Conservation (phyloP, 306 rosid species). For the Myrica gale region DNA sequence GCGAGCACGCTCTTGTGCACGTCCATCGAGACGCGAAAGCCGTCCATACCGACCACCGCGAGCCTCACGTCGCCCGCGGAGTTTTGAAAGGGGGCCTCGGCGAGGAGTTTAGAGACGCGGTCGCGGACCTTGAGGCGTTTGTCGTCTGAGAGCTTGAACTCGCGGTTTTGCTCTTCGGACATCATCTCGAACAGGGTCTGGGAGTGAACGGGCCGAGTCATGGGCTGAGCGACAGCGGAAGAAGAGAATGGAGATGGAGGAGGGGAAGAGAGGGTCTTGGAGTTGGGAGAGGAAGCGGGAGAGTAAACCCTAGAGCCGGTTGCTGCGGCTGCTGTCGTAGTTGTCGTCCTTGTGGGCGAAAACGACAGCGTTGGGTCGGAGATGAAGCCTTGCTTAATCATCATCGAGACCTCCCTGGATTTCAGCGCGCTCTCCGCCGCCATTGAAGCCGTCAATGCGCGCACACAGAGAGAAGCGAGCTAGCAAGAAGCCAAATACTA, state of each 20-base stretch:
- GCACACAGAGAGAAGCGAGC: neutral
- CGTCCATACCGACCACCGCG: conserved; percentile 66
- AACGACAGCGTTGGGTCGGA: conserved; percentile 50
- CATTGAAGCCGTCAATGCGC: neutral
- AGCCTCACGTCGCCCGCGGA: conserved; percentile 60
- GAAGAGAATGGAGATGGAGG: conserved; percentile 38
- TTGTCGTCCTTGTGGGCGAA: conserved; percentile 58
- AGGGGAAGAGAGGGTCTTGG: conserved; percentile 41
- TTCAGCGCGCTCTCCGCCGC: conserved; percentile 31
- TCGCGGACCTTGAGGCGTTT: conserved; percentile 49
- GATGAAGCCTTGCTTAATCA: conserved; percentile 84
- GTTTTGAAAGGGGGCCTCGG: conserved; percentile 45
- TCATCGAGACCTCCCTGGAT: conserved; percentile 69
- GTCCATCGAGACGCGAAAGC: conserved; percentile 66
- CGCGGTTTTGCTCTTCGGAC: conserved; percentile 52
- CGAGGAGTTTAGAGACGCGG: conserved; percentile 50
- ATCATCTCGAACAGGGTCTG: conserved; percentile 85
- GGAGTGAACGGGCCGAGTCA: conserved; percentile 29
- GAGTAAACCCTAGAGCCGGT: conserved; percentile 41
- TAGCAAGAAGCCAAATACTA: neutral
- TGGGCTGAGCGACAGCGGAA: conserved; percentile 18
- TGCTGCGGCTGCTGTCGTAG: neutral
- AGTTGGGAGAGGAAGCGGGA: conserved; percentile 37
- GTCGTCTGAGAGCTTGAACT: conserved; percentile 42
- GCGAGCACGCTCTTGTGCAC: conserved; percentile 64